Evolutionary conservation across 768 basidiomycete genomes (phyloP).

Genomic region (Tulasnella sp.): DNA sequence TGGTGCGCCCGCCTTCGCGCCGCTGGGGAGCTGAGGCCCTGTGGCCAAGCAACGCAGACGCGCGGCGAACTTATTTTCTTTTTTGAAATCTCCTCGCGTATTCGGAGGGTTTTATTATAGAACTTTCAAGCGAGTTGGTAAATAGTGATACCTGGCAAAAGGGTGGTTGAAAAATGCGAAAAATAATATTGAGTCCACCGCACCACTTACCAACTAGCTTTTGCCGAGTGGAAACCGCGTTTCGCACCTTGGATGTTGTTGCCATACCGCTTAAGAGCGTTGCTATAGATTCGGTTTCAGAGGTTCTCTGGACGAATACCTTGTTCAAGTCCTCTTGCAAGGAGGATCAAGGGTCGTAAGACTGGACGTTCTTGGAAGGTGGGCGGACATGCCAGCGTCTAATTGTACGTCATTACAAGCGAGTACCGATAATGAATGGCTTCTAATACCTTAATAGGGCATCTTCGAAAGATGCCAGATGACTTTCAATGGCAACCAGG

Average conservation of each 20-base stretch:
- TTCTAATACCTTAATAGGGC: background rate
- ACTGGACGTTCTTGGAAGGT: background rate
- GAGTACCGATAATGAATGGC: background rate
- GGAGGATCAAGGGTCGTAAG: constrained; percentile 11
- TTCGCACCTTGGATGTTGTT: background rate
- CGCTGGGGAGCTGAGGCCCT: constrained; percentile 6
- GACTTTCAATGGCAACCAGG: constrained; percentile 20
- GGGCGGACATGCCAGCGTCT: background rate
- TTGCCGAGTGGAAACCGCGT: constrained; percentile 5
- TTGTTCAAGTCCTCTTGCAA: background rate
- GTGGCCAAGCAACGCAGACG: background rate
- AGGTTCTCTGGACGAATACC: background rate
- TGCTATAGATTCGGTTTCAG: constrained; percentile 12
- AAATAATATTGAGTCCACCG: background rate
- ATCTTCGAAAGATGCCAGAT: background rate
- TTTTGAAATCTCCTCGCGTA: background rate
- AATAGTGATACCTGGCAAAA: background rate
- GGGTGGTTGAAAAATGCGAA: background rate
- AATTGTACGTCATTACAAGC: background rate
- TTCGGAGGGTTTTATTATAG: background rate
- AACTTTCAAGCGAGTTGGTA: background rate
- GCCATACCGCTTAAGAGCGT: background rate
- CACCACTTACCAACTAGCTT: background rate
- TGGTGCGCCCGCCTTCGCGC: constrained; percentile 5
- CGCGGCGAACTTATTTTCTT: background rate